Evolutionary conservation across 768 basidiomycete species (phyloP).

Genomic region (Boletus vermiculosoides): DNA sequence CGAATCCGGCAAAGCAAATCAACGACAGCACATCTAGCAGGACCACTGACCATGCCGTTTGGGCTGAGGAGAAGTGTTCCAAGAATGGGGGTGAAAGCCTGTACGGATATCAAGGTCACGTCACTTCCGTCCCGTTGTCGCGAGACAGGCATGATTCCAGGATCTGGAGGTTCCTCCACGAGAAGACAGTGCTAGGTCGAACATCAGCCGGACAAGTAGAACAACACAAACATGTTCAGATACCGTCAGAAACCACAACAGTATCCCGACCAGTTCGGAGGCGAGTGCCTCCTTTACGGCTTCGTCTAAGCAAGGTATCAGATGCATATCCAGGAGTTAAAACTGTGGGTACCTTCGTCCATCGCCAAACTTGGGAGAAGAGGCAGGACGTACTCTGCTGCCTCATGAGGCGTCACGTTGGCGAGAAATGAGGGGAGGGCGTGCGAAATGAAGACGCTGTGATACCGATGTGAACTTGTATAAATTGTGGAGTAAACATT

Average conservation of each 20-base stretch:
- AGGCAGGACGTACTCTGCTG: slow-evolving; percentile 90
- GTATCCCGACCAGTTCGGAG: slow-evolving; percentile 70
- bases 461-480: slow-evolving; percentile 30
- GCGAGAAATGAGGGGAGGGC: slow-evolving; percentile 76
- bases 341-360: slow-evolving; percentile 63
- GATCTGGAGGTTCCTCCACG: slow-evolving; percentile 42
- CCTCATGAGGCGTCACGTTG: slow-evolving; percentile 80
- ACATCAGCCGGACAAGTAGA: slow-evolving; percentile 1
- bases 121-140: slow-evolving; percentile 17
- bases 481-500: neutral
- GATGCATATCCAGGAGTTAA: neutral
- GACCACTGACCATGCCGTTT: slow-evolving; percentile 68
- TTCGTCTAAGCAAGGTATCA: slow-evolving; percentile 57
- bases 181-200: slow-evolving; percentile 61
- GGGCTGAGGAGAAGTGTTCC: slow-evolving; percentile 84
- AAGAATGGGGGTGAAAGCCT: slow-evolving; percentile 88
- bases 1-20: slow-evolving; percentile 71
- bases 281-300: slow-evolving; percentile 85
- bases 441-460: slow-evolving; percentile 78
- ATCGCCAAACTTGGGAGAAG: slow-evolving; percentile 82
- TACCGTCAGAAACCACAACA: slow-evolving; percentile 92
- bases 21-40: slow-evolving; percentile 74
- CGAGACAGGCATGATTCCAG: slow-evolving; percentile 9
- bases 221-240: slow-evolving; percentile 11
- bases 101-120: slow-evolving; percentile 61